Percentiles rank a stretch among this genome's conserved stretches.
Conservation (phyloP, 768 basidiomycete genomes). For the Boletus pseudopeckii region DNA sequence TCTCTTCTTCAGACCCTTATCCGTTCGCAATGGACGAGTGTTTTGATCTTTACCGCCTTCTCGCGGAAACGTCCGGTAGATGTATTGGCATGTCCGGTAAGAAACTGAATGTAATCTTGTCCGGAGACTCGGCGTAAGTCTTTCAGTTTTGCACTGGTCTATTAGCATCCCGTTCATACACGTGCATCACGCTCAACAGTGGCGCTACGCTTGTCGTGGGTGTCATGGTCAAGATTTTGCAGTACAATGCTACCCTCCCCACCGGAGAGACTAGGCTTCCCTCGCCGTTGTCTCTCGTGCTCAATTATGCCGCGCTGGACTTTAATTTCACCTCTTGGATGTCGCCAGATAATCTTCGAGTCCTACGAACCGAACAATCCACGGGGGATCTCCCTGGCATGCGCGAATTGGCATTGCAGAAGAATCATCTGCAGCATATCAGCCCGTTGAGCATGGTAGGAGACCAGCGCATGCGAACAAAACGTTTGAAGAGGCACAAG, state of each 20-base stretch:
- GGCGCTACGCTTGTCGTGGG: slow-evolving; percentile 86
- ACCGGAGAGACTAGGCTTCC: slow-evolving; percentile 46
- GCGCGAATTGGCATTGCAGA: slow-evolving; percentile 67
- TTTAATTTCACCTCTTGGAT: slow-evolving; percentile 99
- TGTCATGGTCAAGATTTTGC: slow-evolving; percentile 81
- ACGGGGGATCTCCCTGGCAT: slow-evolving; percentile 75
- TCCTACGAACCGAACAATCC: slow-evolving; percentile 85
- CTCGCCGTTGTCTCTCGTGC: slow-evolving; percentile 75
- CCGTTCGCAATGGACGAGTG: slow-evolving; percentile 95
- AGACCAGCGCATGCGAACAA: slow-evolving; percentile 46
- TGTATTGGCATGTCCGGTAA: slow-evolving; percentile 88
- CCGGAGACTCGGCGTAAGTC: slow-evolving; percentile 96
- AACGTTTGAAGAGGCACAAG: slow-evolving; percentile 45
- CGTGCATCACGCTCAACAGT: slow-evolving; percentile 38
- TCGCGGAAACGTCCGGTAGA: slow-evolving; percentile 76
- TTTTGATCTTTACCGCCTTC: slow-evolving; percentile 82
- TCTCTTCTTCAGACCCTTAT: slow-evolving; percentile 71
- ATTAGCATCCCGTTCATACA: slow-evolving; percentile 6
- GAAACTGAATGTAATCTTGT: slow-evolving; percentile 71
- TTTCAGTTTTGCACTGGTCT: neutral
- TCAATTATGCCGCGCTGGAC: slow-evolving; percentile 90
- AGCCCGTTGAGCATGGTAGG: slow-evolving; percentile 91
- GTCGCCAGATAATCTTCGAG: slow-evolving; percentile 76
- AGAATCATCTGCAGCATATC: slow-evolving; percentile 84
- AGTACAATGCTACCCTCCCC: slow-evolving; percentile 42